These are phyloP conservation scores for Aristolochia fimbriata DNA, from an alignment of 164 flowering plant species.

Conservation along the genomic window DNA sequence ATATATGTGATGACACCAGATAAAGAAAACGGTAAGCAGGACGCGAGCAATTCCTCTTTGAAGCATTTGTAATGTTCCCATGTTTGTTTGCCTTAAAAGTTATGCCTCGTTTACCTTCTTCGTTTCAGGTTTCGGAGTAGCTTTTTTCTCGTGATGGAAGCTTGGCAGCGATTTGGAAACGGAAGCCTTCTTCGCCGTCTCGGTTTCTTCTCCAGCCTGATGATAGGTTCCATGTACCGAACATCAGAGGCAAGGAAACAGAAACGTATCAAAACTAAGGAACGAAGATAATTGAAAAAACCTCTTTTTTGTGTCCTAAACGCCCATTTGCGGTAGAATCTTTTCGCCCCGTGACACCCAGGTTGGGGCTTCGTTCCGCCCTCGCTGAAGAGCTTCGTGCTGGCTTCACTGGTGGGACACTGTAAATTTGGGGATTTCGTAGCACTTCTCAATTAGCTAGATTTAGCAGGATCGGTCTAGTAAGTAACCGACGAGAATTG, in stretches of 20 bases:
- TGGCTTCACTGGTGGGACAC: not conserved
- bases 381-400: conserved; percentile 4
- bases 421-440: not conserved
- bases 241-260: not conserved
- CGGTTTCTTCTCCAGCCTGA: conserved; percentile 5
- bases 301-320: no score
- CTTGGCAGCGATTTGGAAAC: conserved; percentile 18
- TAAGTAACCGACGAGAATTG: no score
- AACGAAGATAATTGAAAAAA: no score
- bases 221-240: not conserved
- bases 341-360: no score
- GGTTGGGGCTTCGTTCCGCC: conserved; percentile 3
- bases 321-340: no score
- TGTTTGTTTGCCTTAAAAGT: no score
- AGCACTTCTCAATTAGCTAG: not conserved
- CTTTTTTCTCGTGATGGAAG: conserved; percentile 8
- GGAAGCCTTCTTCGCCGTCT: conserved; percentile 4
- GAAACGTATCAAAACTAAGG: not conserved
- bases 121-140: conserved; percentile 8
- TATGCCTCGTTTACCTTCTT: conserved; percentile 9
- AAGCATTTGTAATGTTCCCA: not conserved
- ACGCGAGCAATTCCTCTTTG: not conserved
- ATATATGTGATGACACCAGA: not conserved
- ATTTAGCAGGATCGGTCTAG: not conserved
- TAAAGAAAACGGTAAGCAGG: not conserved